A percentile compares a stretch with the other conserved stretches of the same genome.
Conservation (phyloP, 805 yeast genomes). For the Candida namnaoensis region DNA sequence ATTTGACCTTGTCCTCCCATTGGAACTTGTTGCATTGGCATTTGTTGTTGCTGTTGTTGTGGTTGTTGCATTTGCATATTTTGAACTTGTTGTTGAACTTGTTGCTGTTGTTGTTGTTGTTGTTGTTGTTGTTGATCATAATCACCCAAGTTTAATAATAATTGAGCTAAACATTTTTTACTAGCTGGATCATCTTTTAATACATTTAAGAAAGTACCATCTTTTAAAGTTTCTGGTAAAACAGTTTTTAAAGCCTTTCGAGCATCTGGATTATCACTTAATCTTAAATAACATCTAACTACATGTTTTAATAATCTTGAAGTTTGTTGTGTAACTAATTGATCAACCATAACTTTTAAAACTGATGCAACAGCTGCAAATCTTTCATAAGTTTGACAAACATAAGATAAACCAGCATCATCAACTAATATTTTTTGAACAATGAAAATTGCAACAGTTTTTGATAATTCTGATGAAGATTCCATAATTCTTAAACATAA, state of each 20-base stretch:
- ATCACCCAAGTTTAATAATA: conserved; percentile 58
- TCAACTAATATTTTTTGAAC: conserved; percentile 89
- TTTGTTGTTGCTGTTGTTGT: conserved; percentile 1
- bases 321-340: conserved; percentile 65
- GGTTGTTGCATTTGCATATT: conserved; percentile 2
- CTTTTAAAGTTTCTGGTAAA: conserved; percentile 81
- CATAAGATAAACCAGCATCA: conserved; percentile 83
- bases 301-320: conserved; percentile 87
- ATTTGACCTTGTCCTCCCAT: background rate
- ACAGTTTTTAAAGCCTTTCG: conserved; percentile 76
- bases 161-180: conserved; percentile 77
- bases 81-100: conserved; percentile 2
- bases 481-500: conserved; percentile 93
- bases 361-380: conserved; percentile 92
- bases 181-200: conserved; percentile 85
- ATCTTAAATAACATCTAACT: conserved; percentile 84
- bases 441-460: conserved; percentile 94
- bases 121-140: conserved; percentile 13
- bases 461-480: conserved; percentile 84
- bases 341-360: conserved; percentile 79
- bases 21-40: background rate
- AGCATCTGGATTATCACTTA: conserved; percentile 87
- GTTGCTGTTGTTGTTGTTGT: conserved; percentile 6
- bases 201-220: conserved; percentile 73
- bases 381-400: conserved; percentile 92